Conservation (phyloP, 768 basidiomycete species). For the Amanita pseudoporphyria region DNA sequence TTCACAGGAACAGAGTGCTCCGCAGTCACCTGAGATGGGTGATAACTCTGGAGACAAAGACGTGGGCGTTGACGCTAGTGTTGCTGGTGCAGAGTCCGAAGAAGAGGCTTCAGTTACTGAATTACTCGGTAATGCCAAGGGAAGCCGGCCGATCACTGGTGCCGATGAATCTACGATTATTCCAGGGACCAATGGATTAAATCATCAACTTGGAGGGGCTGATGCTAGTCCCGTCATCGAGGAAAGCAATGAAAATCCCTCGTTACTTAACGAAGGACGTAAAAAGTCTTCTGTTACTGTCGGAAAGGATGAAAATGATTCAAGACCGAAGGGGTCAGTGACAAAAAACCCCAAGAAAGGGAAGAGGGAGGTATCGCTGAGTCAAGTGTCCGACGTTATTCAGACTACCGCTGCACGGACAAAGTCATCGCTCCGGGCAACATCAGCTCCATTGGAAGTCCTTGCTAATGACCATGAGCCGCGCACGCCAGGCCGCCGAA, state of each 20-base stretch:
- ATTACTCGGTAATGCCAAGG: neutral
- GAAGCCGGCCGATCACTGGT: neutral
- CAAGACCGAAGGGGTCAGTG: neutral
- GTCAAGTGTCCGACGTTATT: neutral
- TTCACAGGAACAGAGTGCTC: neutral
- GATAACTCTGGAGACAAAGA: neutral
- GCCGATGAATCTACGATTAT: too few species aligned
- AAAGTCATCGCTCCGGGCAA: neutral
- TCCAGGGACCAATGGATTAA: neutral
- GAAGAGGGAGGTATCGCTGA: neutral
- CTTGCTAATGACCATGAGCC: neutral
- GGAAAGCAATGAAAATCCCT: neutral
- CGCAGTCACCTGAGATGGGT: neutral
- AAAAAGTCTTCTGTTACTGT: neutral
- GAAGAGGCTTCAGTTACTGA: neutral
- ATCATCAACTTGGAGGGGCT: neutral
- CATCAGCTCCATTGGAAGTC: neutral
- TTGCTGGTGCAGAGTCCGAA: neutral
- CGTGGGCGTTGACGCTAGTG: neutral
- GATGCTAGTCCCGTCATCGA: neutral
- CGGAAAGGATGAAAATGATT: neutral
- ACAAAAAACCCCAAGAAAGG: neutral
- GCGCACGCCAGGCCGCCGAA: neutral
- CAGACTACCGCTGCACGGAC: slow-evolving; percentile 11
- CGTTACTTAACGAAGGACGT: neutral